Evolutionary conservation across 2,329 filamentous ascomycete genomes (phyloP), one percentile per base, ranked within the genome.

Genomic region (Coleophoma crateriformis): DNA sequence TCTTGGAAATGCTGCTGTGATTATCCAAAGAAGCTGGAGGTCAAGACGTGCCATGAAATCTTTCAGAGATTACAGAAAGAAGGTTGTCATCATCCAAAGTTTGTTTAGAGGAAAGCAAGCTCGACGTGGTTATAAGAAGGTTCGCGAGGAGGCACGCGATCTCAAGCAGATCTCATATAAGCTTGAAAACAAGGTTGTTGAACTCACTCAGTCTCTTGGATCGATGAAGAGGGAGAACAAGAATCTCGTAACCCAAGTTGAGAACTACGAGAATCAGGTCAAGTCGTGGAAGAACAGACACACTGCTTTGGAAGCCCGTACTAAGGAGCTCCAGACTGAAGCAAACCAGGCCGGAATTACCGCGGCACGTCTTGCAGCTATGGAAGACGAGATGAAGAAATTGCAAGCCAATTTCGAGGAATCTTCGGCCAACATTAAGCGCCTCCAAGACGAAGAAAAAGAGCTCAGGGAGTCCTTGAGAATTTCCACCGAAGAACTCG

Each of bases 141-240:
- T 95, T 54, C 89, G 94, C 59, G 91, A 96, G 70, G 94, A 99
- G 71, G 94, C 94, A 57, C 88, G 94, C 65, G 95, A 99, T 74
- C 81, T 99, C 68, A 97, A 97, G 78, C 92, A 97, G 71, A 99
- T 99, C 60, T 97, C 94, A 2, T 99, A 99, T 78, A 97, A 96
- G 76, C 76, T 99, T 61, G 94, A 99, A 70, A 97, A 99, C 79
- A 99, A 99, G 82, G 94, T 99, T 55, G 90, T 99, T 55, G 94
- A 99, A 73, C 80, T 99, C 63, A 99, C 94, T 1, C 94, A 99
- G 69, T 89, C 87, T 45, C 72, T 99, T 61, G 91, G 94, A 58
- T 85, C 90, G 10, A 87, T 96, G 79, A 96, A 95, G 75, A 82
- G 85, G 55, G 89, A 96, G 72, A 99, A 99, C 80, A 96, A 95